Percentiles rank a stretch among this genome's conserved stretches.
These are phyloP conservation scores for Mortierella sp. DNA, from an alignment of 371 early-diverging fungal species.

Conservation along the genomic window DNA sequence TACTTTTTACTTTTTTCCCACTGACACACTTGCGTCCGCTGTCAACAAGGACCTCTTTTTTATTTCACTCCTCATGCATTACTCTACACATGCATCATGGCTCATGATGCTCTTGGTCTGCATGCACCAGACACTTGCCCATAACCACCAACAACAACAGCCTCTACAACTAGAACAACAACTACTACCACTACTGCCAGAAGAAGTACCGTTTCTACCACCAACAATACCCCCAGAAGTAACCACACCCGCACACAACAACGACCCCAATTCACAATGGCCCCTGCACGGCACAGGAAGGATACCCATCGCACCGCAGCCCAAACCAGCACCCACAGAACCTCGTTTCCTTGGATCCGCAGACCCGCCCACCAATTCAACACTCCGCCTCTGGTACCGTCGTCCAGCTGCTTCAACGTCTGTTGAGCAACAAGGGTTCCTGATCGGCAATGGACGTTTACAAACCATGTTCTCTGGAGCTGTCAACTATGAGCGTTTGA, in stretches of 20 bases:
- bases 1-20: neutral
- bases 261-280: slow-evolving; percentile 13
- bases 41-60: neutral
- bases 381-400: slow-evolving; percentile 50
- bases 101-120: slow-evolving; percentile 3
- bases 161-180: neutral
- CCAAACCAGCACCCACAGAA: slow-evolving; percentile 16
- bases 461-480: slow-evolving; percentile 40
- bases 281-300: neutral
- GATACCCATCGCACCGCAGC: neutral
- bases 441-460: slow-evolving; percentile 44
- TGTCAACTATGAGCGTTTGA: slow-evolving; percentile 44
- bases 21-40: neutral
- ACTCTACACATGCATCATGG: neutral
- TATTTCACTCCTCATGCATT: neutral
- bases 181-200: neutral
- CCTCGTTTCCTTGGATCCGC: slow-evolving; percentile 7
- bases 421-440: slow-evolving; percentile 23
- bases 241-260: neutral
- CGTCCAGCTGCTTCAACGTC: slow-evolving; percentile 7
- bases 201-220: neutral
- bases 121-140: neutral
- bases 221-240: neutral
- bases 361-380: slow-evolving; percentile 21
- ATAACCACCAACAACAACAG: neutral